phyloP scores from a whole-genome alignment of 208 protist species.

The Leishmania gerbilli region DNA sequence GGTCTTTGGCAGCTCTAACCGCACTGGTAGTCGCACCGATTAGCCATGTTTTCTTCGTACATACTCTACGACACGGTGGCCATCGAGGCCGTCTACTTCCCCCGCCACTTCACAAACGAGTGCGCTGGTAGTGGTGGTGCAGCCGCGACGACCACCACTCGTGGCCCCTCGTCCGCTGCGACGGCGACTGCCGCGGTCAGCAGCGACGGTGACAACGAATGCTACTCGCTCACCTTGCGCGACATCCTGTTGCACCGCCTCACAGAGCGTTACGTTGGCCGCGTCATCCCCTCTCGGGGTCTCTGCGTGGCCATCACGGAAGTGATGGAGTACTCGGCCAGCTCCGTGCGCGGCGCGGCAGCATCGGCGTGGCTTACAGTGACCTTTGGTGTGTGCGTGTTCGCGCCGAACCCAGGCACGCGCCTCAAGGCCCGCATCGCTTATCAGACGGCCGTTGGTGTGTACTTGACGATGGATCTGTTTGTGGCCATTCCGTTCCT shows the following conservation, averaged over 20 bases:
- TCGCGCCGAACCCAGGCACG: conserved; percentile 52
- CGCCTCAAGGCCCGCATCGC: conserved; percentile 64
- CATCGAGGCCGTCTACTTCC: conserved; percentile 85
- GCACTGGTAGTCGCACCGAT: not conserved
- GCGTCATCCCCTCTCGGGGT: conserved; percentile 57
- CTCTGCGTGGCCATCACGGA: conserved; percentile 74
- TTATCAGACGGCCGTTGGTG: conserved; percentile 38
- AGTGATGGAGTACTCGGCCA: conserved; percentile 54
- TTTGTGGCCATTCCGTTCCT: conserved; percentile 62
- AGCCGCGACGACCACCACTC: not conserved
- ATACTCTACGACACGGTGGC: conserved; percentile 75
- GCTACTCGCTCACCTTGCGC: conserved; percentile 38
- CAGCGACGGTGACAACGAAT: not conserved
- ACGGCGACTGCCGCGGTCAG: not conserved
- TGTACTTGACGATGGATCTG: conserved; percentile 66
- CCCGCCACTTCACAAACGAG: conserved; percentile 10
- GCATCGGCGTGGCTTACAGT: conserved; percentile 78
- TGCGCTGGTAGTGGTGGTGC: too few relatives aligned
- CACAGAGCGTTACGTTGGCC: conserved; percentile 85
- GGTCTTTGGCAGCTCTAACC: not conserved
- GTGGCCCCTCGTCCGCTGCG: not conserved
- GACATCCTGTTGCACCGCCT: conserved; percentile 75
- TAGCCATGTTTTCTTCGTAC: conserved; percentile 74
- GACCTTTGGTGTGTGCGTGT: conserved; percentile 69
- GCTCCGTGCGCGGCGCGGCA: conserved; percentile 47